phyloP scores from a whole-genome alignment of 352 stramenopile species.

The Phytopythium delawarense region DNA sequence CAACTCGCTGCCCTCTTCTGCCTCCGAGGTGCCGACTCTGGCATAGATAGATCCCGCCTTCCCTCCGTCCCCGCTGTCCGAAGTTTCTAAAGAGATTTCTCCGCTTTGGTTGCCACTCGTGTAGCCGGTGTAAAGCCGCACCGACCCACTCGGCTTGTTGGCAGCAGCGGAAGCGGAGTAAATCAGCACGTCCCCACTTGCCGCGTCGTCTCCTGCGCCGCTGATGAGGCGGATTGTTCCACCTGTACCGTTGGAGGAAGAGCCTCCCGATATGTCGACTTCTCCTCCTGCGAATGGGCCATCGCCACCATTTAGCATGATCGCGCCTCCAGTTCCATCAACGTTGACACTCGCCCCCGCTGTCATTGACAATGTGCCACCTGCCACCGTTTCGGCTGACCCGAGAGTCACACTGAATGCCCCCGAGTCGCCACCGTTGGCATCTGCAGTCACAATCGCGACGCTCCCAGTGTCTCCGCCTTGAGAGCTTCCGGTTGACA shows the following conservation, averaged over 20 bases:
- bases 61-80: conserved; percentile 6
- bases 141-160: conserved; percentile 14
- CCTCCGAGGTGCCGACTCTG: neutral
- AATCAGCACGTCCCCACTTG: conserved; percentile 21
- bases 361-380: conserved; percentile 20
- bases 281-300: neutral
- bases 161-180: conserved; percentile 9
- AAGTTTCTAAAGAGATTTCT: conserved; percentile 22
- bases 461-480: conserved; percentile 29
- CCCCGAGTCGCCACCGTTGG: conserved; percentile 24
- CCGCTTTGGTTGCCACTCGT: conserved; percentile 19
- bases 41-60: neutral
- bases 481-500: conserved; percentile 24
- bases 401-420: conserved; percentile 27
- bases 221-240: conserved; percentile 19
- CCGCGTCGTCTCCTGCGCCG: conserved; percentile 14
- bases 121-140: conserved; percentile 20
- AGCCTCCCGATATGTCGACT: neutral
- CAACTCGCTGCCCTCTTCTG: neutral
- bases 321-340: conserved; percentile 15
- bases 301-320: neutral
- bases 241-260: neutral
- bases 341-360: conserved; percentile 18
- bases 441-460: conserved; percentile 19
- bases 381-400: conserved; percentile 14